Evolutionary conservation across 805 yeast species (phyloP), one percentile per base, ranked within the genome.

Genomic region (Nakazawaea ishiwadae): DNA sequence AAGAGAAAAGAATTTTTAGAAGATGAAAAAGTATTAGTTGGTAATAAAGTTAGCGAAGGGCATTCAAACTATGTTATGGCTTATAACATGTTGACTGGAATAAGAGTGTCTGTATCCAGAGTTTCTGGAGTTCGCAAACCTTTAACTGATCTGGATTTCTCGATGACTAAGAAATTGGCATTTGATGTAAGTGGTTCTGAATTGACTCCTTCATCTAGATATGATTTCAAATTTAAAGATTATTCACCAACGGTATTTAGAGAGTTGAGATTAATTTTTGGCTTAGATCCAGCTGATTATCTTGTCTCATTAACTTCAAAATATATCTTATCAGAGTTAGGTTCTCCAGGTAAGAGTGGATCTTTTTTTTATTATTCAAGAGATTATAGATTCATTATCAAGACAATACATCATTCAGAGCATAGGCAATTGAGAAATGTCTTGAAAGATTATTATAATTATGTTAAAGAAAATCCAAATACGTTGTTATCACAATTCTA

Each of bases 281-380:
- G 90, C 11, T 71, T 93, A 21, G 98, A 93, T 55, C 96, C 96
- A 3, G 98, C 96, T 0, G 99, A 95, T 60, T 93, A 95, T 60
- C 69, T 93, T 42, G 81, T 91, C 51, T 87, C 96, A 0, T 71
- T 93, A 50, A 91, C 98, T 0, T 91, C 96, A 16, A 89, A 89
- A 59, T 91, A 91, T 56, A 85, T 93, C 48, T 73, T 93, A 29
- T 84, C 93, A 20, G 97, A 91, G 62, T 68, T 89, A 49, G 95
- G 91, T 16, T 89, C 97, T 1, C 97, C 98, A 0, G 99, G 99
- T 3, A 93, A 93, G 60, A 84, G 95, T 54, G 99, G 99, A 0
- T 88, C 96, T 0, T 91, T 91, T 56, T 93, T 93, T 58, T 93
- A 93, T 66, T 95, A 85, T 60, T 88, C 97, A 5, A 69, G 96